Evolutionary conservation across 257 asterid species (phyloP).

Genomic region (Oldenlandia corymbosa): DNA sequence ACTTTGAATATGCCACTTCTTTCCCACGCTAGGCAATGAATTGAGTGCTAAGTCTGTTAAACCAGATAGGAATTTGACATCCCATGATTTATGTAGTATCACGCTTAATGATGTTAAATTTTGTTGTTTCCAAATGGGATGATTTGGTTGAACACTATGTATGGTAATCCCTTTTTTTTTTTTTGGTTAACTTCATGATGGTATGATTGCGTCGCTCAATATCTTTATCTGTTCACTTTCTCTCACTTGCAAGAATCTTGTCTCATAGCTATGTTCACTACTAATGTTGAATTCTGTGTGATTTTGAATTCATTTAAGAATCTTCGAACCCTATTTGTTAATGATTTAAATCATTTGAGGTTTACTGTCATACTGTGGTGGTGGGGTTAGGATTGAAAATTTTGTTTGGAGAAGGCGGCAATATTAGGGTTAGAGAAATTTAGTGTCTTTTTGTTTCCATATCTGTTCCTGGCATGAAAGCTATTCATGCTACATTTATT

Average conservation of each 20-base stretch:
- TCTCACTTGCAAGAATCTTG: background rate
- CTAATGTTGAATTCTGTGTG: no score
- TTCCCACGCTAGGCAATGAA: background rate
- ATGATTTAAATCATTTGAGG: background rate
- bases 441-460: background rate
- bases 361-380: background rate
- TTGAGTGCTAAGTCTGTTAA: background rate
- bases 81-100: background rate
- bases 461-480: background rate
- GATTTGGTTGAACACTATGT: background rate
- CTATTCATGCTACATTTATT: background rate
- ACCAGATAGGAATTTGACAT: background rate
- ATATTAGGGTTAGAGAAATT: no score
- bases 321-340: background rate
- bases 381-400: background rate
- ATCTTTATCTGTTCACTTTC: background rate
- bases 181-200: no score
- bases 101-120: background rate
- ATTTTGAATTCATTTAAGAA: background rate
- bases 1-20: background rate
- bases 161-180: background rate
- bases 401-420: background rate
- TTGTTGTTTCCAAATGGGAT: background rate
- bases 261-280: background rate
- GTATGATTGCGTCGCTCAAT: background rate